Percentiles rank a stretch among this genome's conserved stretches.
Evolutionary conservation across 768 basidiomycete genomes (phyloP).

Genomic region (Leucocoprinus sp.): DNA sequence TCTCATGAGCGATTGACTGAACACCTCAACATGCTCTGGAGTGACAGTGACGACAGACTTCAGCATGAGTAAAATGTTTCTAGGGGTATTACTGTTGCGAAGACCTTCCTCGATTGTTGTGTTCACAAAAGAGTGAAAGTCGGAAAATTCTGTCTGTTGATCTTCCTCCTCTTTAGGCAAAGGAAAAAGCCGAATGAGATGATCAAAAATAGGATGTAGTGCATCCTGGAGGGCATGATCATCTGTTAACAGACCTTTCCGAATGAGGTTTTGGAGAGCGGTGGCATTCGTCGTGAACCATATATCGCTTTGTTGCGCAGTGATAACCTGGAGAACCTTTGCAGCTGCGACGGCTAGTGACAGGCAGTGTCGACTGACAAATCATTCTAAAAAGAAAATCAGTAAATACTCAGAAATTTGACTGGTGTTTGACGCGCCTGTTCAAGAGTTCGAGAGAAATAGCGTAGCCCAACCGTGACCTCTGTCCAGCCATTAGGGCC

Average conservation of each 20-base stretch:
- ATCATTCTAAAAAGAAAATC: slow-evolving; percentile 46
- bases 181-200: slow-evolving; percentile 68
- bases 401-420: neutral
- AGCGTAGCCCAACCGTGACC: slow-evolving; percentile 85
- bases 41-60: slow-evolving; percentile 74
- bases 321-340: slow-evolving; percentile 81
- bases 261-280: slow-evolving; percentile 73
- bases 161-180: slow-evolving; percentile 74
- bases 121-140: slow-evolving; percentile 73
- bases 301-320: slow-evolving; percentile 70
- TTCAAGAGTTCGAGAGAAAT: slow-evolving; percentile 79
- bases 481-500: slow-evolving; percentile 84
- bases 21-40: slow-evolving; percentile 79
- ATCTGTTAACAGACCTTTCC: slow-evolving; percentile 79
- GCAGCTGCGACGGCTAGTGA: slow-evolving; percentile 71
- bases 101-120: slow-evolving; percentile 71
- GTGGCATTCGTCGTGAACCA: slow-evolving; percentile 74
- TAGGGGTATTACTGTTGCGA: slow-evolving; percentile 60
- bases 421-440: slow-evolving; percentile 43
- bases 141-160: slow-evolving; percentile 59
- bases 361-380: slow-evolving; percentile 56
- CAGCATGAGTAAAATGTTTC: slow-evolving; percentile 80
- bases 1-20: slow-evolving; percentile 68
- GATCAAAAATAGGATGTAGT: slow-evolving; percentile 75
- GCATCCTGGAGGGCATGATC: slow-evolving; percentile 76